These are phyloP conservation scores for Sporothrix pseudoabietina DNA, from an alignment of 2,329 filamentous ascomycete species.

Conservation along the genomic window DNA sequence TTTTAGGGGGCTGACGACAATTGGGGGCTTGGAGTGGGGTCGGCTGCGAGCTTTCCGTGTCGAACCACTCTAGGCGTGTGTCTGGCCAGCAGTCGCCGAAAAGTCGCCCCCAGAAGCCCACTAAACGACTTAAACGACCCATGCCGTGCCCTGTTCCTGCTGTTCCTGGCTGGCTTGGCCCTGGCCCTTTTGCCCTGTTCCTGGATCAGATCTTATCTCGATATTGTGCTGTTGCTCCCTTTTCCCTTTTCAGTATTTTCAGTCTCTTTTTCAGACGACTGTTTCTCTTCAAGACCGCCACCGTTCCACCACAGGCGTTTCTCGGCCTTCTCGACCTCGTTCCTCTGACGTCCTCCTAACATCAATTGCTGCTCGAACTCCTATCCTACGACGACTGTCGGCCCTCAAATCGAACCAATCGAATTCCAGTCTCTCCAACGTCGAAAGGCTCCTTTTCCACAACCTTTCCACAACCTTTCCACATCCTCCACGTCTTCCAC, in stretches of 20 bases:
- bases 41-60: slow-evolving; percentile 31
- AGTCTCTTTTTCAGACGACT: background rate
- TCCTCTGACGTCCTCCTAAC: background rate
- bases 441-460: background rate
- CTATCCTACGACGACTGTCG: background rate
- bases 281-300: slow-evolving; percentile 10
- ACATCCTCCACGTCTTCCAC: no score
- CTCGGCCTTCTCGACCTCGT: background rate
- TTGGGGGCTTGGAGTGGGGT: slow-evolving; percentile 13
- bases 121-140: slow-evolving; percentile 8
- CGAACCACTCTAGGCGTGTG: slow-evolving; percentile 23
- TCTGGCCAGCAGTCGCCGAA: background rate
- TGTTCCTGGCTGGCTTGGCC: background rate
- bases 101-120: background rate
- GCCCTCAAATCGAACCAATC: background rate
- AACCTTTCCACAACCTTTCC: no score
- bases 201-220: slow-evolving; percentile 32
- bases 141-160: slow-evolving; percentile 13
- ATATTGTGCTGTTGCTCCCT: slow-evolving; percentile 8
- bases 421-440: background rate
- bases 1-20: background rate
- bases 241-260: no score
- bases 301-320: background rate
- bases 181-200: slow-evolving; percentile 8
- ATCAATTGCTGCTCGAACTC: background rate